Evolutionary conservation across 805 yeast genomes (phyloP), one percentile per base, ranked within the genome.

Genomic region (Hanseniaspora meyeri): DNA sequence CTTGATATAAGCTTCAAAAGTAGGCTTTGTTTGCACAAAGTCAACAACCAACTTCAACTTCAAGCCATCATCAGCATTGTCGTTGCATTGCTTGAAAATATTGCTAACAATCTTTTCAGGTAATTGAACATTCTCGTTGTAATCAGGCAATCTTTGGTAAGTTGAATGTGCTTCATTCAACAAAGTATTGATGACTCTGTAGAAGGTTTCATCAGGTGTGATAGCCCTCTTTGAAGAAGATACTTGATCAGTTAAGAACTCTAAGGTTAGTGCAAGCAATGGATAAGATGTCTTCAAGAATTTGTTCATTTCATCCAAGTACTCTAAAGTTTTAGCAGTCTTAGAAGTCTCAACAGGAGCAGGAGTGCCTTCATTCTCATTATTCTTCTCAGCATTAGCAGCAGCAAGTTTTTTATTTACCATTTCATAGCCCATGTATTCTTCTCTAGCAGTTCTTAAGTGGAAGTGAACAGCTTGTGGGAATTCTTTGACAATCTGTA

Each of bases 401-500:
- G 60, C 61, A 42, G 62, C 61, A 43, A 63, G 66, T 3, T 62
- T 63, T 55, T 59, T 58, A 47, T 60, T 62, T 49, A 65, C 67
- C 48, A 68, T 68, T 16, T 64, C 95, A 54, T 89, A 77, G 2
- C 86, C 89, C 3, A 89, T 83, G 69, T 83, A 87, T 63, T 93
- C 98, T 66, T 93, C 99, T 66, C 86, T 87, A 0, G 97, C 87
- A 1, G 98, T 93, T 57, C 98, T 76, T 63, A 93, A 75, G 65
- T 90, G 97, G 82, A 90, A 93, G 65, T 93, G 97, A 57, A 93
- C 76, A 0, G 98, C 96, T 70, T 93, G 99, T 1, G 99, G 99
- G 70, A 86, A 95, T 54, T 89, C 83, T 73, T 93, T 93, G 1
- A 98, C 98, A 65, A 93, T 93, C 61, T 93, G 77, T 55, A 89